Evolutionary conservation across 257 asterid genomes (phyloP).

Genomic region (Nicotiana tomentosiformis): DNA sequence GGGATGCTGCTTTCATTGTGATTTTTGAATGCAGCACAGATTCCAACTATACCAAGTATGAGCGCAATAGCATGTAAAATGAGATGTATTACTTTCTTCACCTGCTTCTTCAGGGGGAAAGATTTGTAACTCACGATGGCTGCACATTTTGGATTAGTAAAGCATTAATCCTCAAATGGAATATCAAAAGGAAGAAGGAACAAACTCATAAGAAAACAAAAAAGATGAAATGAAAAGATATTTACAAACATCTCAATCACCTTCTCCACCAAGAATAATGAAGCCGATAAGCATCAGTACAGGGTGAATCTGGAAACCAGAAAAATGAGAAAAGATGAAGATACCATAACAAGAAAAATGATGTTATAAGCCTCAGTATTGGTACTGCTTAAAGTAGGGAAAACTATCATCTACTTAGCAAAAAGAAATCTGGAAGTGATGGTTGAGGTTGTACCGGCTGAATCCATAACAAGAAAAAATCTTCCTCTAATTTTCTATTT

Average conservation of each 20-base stretch:
- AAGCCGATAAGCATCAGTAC: conserved; percentile 86
- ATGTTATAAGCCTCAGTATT: background rate
- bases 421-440: background rate
- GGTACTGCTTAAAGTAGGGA: background rate
- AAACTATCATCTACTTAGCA: background rate
- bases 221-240: background rate
- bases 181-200: background rate
- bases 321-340: background rate
- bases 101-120: conserved; percentile 67
- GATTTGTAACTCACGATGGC: conserved; percentile 86
- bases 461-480: background rate
- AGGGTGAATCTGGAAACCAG: conserved; percentile 70
- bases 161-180: background rate
- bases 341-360: background rate
- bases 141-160: conserved; percentile 30
- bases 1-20: conserved; percentile 84
- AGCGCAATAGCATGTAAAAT: conserved; percentile 72
- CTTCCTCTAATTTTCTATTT: background rate
- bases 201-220: background rate
- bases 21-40: conserved; percentile 72
- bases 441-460: background rate
- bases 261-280: conserved; percentile 84
- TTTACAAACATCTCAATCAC: conserved; percentile 27
- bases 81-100: conserved; percentile 79
- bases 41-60: conserved; percentile 76